Evolutionary conservation across 2,329 filamentous ascomycete species (phyloP).

Genomic region (Didymella sp.): DNA sequence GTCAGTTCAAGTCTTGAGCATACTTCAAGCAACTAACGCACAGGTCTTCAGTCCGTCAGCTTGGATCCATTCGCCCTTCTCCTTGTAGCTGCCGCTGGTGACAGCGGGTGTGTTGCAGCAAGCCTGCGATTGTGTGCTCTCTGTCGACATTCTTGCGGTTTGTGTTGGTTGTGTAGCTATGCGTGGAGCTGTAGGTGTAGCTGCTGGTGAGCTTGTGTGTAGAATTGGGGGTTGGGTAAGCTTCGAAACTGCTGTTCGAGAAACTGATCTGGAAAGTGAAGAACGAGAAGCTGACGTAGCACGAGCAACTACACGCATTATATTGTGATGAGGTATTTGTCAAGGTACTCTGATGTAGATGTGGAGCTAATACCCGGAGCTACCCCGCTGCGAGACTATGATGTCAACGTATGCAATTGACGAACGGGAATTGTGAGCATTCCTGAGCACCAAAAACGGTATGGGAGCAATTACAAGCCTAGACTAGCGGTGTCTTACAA

Average conservation of each 20-base stretch:
- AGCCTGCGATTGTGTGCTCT: constrained; percentile 48
- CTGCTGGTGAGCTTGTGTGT: constrained; percentile 8
- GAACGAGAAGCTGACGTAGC: constrained; percentile 18
- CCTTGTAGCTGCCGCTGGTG: constrained; percentile 59
- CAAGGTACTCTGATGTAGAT: constrained; percentile 16
- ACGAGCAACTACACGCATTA: constrained; percentile 25
- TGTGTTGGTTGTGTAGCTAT: constrained; percentile 5
- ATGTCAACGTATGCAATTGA: constrained; percentile 23
- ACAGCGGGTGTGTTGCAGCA: constrained; percentile 60
- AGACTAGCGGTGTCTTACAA: not conserved
- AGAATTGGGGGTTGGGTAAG: constrained; percentile 2
- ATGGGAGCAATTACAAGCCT: not conserved
- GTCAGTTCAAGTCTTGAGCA: not conserved
- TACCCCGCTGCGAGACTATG: constrained; percentile 28
- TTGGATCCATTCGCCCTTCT: constrained; percentile 65
- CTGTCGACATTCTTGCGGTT: constrained; percentile 41
- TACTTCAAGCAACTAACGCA: constrained; percentile 36
- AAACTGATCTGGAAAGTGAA: constrained; percentile 8
- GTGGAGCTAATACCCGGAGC: constrained; percentile 19
- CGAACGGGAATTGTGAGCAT: not conserved
- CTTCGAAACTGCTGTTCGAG: constrained; percentile 3
- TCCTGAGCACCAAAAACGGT: not conserved
- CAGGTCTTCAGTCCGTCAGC: constrained; percentile 69
- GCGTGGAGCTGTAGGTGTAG: constrained; percentile 10
- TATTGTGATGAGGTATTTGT: constrained; percentile 25